Conservation (phyloP, 2,329 filamentous ascomycete genomes). For the Fusarium ramigenum region DNA sequence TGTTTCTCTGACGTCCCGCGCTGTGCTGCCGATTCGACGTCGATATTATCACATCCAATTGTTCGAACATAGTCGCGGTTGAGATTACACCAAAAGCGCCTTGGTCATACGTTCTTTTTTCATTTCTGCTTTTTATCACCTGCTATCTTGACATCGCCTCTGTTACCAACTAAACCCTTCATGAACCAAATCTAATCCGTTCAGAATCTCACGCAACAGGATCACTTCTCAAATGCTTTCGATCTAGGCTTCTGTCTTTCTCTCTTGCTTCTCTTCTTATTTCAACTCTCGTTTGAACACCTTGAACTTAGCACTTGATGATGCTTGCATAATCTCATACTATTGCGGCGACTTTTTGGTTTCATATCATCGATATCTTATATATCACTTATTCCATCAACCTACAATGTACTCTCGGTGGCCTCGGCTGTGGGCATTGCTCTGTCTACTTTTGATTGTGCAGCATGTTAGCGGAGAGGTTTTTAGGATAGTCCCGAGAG, state of each 20-base stretch:
- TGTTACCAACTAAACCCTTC: constrained; percentile 1
- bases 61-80: not conserved
- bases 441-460: constrained; percentile 52
- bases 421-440: constrained; percentile 49
- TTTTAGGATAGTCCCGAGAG: constrained; percentile 46
- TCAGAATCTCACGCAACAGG: constrained; percentile 1
- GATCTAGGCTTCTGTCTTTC: not conserved
- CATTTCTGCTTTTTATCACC: constrained; percentile 14
- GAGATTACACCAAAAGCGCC: constrained; percentile 23
- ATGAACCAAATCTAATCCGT: constrained; percentile 8
- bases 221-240: not conserved
- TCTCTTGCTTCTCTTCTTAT: not conserved
- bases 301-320: constrained; percentile 18
- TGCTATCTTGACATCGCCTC: constrained; percentile 29
- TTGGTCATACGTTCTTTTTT: constrained; percentile 14
- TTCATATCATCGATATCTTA: constrained; percentile 3
- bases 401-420: constrained; percentile 49
- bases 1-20: constrained; percentile 24
- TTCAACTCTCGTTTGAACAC: not conserved
- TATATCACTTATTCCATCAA: constrained; percentile 1
- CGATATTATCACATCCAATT: constrained; percentile 7
- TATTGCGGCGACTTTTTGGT: constrained; percentile 27
- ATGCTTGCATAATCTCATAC: constrained; percentile 27
- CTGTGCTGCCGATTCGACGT: constrained; percentile 32
- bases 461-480: constrained; percentile 50